Percentiles rank a stretch among this genome's conserved stretches.
Conservation (phyloP, 2,329 filamentous ascomycete genomes). For the Byssoonygena ceratinophila region DNA sequence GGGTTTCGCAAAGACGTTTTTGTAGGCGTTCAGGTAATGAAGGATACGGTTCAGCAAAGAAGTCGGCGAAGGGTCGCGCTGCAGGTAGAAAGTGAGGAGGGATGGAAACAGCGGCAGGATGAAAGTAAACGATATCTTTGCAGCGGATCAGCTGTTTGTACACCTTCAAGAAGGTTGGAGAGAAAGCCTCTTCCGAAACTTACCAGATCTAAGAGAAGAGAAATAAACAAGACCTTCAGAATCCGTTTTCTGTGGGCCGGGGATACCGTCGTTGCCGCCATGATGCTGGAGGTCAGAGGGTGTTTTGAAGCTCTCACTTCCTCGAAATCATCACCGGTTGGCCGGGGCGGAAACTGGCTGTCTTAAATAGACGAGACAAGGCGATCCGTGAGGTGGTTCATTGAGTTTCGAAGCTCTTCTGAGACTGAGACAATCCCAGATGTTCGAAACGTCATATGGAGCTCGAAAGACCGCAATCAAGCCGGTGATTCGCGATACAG, state of each 20-base stretch:
- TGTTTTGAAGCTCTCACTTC: not conserved
- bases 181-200: slow-evolving; percentile 21
- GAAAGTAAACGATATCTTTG: slow-evolving; percentile 92
- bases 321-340: not conserved
- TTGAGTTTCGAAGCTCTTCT: slow-evolving; percentile 7
- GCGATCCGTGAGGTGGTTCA: not conserved
- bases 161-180: not conserved
- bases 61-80: slow-evolving; percentile 53
- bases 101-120: slow-evolving; percentile 94
- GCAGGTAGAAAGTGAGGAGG: slow-evolving; percentile 90
- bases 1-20: slow-evolving; percentile 78
- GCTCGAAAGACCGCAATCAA: not conserved
- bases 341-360: not conserved
- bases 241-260: slow-evolving; percentile 60
- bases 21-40: slow-evolving; percentile 81
- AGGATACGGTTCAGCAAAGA: slow-evolving; percentile 73
- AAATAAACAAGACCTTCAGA: slow-evolving; percentile 76
- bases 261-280: slow-evolving; percentile 33
- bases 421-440: slow-evolving; percentile 11
- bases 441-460: slow-evolving; percentile 6
- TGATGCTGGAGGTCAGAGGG: slow-evolving; percentile 14
- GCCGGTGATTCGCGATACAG: not conserved
- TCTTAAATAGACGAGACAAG: slow-evolving; percentile 1
- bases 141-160: not conserved
- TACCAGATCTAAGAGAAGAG: slow-evolving; percentile 81